Evolutionary conservation across 2,329 filamentous ascomycete genomes (phyloP), one percentile per base, ranked within the genome.

Genomic region (Gaeumannomyces tritici): DNA sequence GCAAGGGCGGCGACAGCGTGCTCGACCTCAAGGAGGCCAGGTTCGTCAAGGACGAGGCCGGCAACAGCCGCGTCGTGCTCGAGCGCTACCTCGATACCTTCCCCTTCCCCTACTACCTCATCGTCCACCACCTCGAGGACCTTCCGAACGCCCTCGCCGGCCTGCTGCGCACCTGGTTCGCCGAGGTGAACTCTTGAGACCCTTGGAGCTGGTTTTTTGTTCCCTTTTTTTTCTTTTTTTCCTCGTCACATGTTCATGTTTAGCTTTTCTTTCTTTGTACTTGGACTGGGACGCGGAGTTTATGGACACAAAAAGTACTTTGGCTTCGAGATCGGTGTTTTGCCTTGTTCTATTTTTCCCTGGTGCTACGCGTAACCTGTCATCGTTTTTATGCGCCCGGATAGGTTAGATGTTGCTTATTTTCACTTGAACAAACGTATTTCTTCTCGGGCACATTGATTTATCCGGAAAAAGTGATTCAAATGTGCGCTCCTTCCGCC

Each of bases 41-140:
- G 71, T 97, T 98, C 71, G 84, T 89, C 66, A 83, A 83, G 64
- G 87, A 90, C 31, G 80, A 75, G 68, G 65, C 77, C 69, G 75
- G 83, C 74, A 77, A 86, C 77, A 77, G 87, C 65, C 83, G 86
- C 70, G 84, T 97, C 62, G 88, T 89, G 69, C 92, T 96, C 74
- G 89, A 91, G 78, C 86, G 90, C 70, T 99, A 99, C 73, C 83
- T 99, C 68, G 96, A 99, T 73, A 89, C 87, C 9, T 99, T 99
- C 75, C 95, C 96, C 0, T 99, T 99, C 77, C 87, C 89, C 73
- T 99, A 97, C 78, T 99, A 98, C 73, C 78, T 99, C 62, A 91
- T 99, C 68, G 95, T 99, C 63, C 87, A 93, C 67, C 87, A 98
- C 77, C 87, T 99, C 59, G 87, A 89, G 70, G 95, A 99, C 75